Conservation (phyloP, 345 rosid species). For the Populus nigra region DNA sequence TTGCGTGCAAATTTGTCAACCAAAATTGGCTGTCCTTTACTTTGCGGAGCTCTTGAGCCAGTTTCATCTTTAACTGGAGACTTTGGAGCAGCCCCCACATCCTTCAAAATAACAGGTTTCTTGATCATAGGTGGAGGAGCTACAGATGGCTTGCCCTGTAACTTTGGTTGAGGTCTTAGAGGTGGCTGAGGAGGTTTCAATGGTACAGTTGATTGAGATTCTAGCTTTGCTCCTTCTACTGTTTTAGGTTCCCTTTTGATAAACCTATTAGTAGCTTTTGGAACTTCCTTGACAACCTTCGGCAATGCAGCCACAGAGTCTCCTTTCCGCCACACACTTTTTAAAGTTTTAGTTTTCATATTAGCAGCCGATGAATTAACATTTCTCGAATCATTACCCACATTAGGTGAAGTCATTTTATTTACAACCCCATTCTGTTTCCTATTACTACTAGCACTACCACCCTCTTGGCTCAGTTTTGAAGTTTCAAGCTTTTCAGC, state of each 20-base stretch:
- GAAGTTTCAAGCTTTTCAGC: slow-evolving; percentile 76
- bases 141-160: slow-evolving; percentile 68
- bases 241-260: slow-evolving; percentile 26
- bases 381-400: slow-evolving; percentile 27
- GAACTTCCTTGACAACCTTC: slow-evolving; percentile 59
- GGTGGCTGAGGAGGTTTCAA: slow-evolving; percentile 54
- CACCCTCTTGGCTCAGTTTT: slow-evolving; percentile 11
- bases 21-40: slow-evolving; percentile 80
- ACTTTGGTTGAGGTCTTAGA: slow-evolving; percentile 60
- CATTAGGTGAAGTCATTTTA: slow-evolving; percentile 32
- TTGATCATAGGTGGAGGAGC: slow-evolving; percentile 54
- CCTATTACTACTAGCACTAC: slow-evolving; percentile 5
- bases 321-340: slow-evolving; percentile 97
- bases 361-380: slow-evolving; percentile 31
- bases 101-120: slow-evolving; percentile 70
- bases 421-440: slow-evolving; percentile 35
- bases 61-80: slow-evolving; percentile 35
- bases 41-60: slow-evolving; percentile 39
- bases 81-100: slow-evolving; percentile 65
- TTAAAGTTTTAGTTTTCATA: slow-evolving; percentile 58
- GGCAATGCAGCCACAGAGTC: slow-evolving; percentile 60
- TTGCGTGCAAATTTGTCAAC: slow-evolving; percentile 87
- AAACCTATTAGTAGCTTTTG: slow-evolving; percentile 37
- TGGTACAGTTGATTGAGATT: slow-evolving; percentile 38
- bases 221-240: slow-evolving; percentile 30